Base-by-base conservation (phyloP, 1,284 basidiomycete genomes). In the Apiotrichum akiyoshidainum region DNA sequence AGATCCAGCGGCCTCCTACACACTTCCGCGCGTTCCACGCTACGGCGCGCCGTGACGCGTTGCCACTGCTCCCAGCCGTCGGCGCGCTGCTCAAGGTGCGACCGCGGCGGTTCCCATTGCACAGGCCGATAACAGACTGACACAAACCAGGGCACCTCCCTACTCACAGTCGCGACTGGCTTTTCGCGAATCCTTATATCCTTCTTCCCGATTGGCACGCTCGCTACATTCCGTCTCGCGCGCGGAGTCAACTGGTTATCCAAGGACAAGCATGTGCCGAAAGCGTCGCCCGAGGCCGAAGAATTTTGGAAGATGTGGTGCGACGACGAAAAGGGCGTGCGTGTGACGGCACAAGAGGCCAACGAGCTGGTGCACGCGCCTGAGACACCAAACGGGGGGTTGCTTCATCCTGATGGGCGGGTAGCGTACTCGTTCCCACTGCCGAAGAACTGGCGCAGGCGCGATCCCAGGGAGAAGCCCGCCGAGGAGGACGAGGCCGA, bases 91-190 rank as follows among this genome's bases (percentile, higher is more conserved):
- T 78, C 26, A 78, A 78, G 63, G 77, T 77, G 49, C 55, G 68
- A 54, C 54, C n/a, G n/a, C 5, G 14, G 17, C 13, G 10, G 5
- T 26, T 2, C 17, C 19, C 35, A 2, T 8, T 13, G 22, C 21
- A 8, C 41, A 17, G 22, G 26, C 26, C 26, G 26, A 41, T 5
- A 10, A 19, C 10, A 16, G 6, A n/a, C 16, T 16, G 5, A 16
- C 37, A 39, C 11, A 39, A 11, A 12, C 41, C 54, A 85, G 84
- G 78, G 81, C 7, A 82, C 83, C 2, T 77, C 80, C 7, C 33
- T 74, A 12, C 61, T 77, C n/a, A 67, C 74, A 0, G 46, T 64
- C 14, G 67, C 68, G 14, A 76, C 74, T 2, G 66, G 69, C 7
- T 54, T 78, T 46, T 73, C 72, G 0, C 72, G 75, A 1, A 63